These are phyloP conservation scores for Nematodospora anomalae DNA, from an alignment of 1,139 yeast genomes.

Conservation along the genomic window DNA sequence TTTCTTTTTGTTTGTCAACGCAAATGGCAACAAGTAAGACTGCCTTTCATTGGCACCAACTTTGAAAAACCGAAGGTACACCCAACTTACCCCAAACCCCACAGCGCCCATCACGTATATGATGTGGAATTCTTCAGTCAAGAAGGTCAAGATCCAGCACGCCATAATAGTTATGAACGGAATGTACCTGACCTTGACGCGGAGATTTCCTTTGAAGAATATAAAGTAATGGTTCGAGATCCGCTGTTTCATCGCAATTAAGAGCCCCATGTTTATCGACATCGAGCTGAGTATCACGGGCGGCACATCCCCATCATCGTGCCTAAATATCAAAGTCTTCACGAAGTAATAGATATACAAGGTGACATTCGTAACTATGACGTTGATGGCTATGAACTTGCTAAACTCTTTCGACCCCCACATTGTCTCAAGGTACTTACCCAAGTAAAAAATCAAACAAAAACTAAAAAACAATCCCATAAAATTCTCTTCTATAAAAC, in stretches of 20 bases:
- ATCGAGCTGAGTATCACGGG: conserved; percentile 40
- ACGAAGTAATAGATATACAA: conserved; percentile 36
- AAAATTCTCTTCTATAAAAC: conserved; percentile 37
- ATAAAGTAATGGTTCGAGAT: conserved; percentile 45
- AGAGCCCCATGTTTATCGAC: conserved; percentile 41
- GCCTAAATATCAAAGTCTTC: conserved; percentile 26
- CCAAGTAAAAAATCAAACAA: conserved; percentile 33
- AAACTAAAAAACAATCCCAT: conserved; percentile 29
- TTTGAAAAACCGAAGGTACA: conserved; percentile 40
- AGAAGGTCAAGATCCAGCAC: conserved; percentile 20
- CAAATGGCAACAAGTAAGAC: conserved; percentile 40
- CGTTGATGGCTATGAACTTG: conserved; percentile 27
- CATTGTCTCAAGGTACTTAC: conserved; percentile 37
- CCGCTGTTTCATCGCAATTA: conserved; percentile 47
- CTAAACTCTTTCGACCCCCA: conserved; percentile 39
- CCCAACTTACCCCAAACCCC: conserved; percentile 43
- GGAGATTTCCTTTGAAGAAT: conserved; percentile 38
- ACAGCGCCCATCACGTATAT: conserved; percentile 25
- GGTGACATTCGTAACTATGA: conserved; percentile 33
- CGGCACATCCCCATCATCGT: conserved; percentile 36
- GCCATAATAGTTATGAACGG: conserved; percentile 33
- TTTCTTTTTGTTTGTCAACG: conserved; percentile 17
- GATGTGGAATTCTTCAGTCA: conserved; percentile 32
- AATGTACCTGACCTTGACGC: conserved; percentile 39
- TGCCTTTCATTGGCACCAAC: conserved; percentile 46